These are phyloP conservation scores for Microcera coccophila DNA, from an alignment of 2,329 filamentous ascomycete genomes.

Conservation along the genomic window DNA sequence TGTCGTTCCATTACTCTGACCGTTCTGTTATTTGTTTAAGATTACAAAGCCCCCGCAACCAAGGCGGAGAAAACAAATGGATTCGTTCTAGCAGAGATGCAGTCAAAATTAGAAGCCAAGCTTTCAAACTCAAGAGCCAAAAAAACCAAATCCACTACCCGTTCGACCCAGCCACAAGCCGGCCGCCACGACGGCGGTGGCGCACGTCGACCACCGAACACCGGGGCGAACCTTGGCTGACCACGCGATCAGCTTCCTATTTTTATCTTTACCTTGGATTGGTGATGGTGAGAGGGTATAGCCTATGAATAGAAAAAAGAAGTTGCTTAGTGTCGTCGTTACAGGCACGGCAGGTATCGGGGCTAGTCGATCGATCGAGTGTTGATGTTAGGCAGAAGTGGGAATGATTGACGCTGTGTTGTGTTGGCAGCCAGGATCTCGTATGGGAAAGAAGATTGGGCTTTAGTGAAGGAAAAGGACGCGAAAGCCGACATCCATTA, in stretches of 20 bases:
- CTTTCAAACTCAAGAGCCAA: not conserved
- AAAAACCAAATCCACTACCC: not conserved
- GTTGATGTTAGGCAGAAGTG: not conserved
- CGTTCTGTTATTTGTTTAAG: too few relatives aligned
- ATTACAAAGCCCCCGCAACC: too few relatives aligned
- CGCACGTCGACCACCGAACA: slow-evolving; percentile 5
- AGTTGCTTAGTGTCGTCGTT: not conserved
- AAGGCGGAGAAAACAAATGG: too few relatives aligned
- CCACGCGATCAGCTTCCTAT: slow-evolving; percentile 25
- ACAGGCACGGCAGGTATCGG: not conserved
- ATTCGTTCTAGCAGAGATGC: not conserved
- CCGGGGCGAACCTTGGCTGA: slow-evolving; percentile 13
- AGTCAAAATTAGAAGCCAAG: not conserved
- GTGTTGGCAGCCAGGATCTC: not conserved
- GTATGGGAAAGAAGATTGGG: not conserved
- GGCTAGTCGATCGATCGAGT: not conserved
- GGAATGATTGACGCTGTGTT: not conserved
- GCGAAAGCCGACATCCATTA: too few relatives aligned
- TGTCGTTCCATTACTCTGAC: too few relatives aligned
- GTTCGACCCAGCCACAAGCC: not conserved
- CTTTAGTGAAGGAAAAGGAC: too few relatives aligned
- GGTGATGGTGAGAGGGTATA: too few relatives aligned
- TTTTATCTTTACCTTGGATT: slow-evolving; percentile 13
- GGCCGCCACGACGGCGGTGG: not conserved
- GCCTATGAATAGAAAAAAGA: not conserved